Evolutionary conservation across 306 rosid genomes (phyloP), one percentile per base, ranked within the genome.

Genomic region (Rubus idaeus): DNA sequence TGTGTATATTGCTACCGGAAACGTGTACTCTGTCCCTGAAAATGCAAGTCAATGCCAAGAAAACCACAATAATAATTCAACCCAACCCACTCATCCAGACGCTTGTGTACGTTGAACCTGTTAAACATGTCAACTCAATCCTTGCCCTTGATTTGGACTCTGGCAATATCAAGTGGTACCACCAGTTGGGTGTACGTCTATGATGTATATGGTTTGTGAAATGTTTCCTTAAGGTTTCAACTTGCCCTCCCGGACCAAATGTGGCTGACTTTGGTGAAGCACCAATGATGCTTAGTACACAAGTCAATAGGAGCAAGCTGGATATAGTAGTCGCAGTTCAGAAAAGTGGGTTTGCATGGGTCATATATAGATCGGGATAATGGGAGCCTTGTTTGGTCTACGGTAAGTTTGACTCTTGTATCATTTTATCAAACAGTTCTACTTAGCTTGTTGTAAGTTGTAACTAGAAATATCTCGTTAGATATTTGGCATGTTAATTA

Each of bases 271-370:
- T 90, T 42, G 87, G 87, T 0, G 96, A 88, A 44, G 85, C 88
- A 5, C 92, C 96, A 0, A 81, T 86, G 81, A 81, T 88, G 87
- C 42, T 90, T 6, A 86, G 66, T 6, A 16, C 23, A 41, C 3
- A 26, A 45, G 65, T 71, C 37, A 80, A 85, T 75, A 75, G 83
- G 30, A 78, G 68, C 4, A 82, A 71, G 70, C 74, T 44, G 9
- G 96, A 86, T 65, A 47, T 88, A 51, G 90, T 86, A 65, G 88
- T 77, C 30, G 90, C 91, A 17, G 85, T 86, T 42, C 91, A 87
- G 61, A 90, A 90, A 74, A 90, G 88, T 78, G 92, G 92, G 3
- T 84, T 40, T 39, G 88, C 90, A 0, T 88, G 92, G 95, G 90
- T 90, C 37, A 53, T 88, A 0, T 42, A 53, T 88, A 0, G 87